Evolutionary conservation across 805 yeast genomes (phyloP), one percentile per base, ranked within the genome.

Genomic region (Teunomyces kruisii): DNA sequence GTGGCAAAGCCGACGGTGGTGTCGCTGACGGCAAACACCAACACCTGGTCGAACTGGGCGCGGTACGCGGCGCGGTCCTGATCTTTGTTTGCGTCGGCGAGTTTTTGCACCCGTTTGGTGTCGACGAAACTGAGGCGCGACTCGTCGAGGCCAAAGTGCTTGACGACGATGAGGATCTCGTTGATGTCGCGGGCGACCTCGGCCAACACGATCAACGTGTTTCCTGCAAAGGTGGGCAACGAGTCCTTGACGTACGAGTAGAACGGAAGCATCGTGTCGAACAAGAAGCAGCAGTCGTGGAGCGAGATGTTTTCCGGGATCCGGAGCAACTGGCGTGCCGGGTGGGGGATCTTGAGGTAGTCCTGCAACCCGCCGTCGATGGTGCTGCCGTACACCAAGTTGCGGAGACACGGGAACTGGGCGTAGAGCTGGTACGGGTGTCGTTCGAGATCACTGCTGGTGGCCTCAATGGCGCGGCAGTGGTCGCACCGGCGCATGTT

Each of bases 301-400:
- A 63, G 48, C 36, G 68, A 61, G 9, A 70, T 56, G 38, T 54
- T 56, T 4, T 46, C 49, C 1, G 74, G 73, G 3, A 70, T 45
- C 14, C 47, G 49, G 9, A 70, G 51, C 35, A 70, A 51, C 16
- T 57, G 45, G 24, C 56, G 41, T 13, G 54, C 52, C 0, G 72
- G 66, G 35, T 51, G 39, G 7, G 52, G 52, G 3, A 70, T 54
- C 30, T 59, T 55, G 26, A 71, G 48, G 45, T 48, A 64, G 36
- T 70, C 74, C 49, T 70, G 75, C 14, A 71, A 50, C 3, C 75
- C 75, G 7, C 76, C 76, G 40, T 70, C 65, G 3, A 70, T 39
- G 39, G 64, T 64, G 9, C 42, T 44, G 2, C 76, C 76, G 50
- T 64, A 67, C 5, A 56, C 58, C 40, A 58, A 53, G 24, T 50